A percentile compares a stretch with the other conserved stretches of the same genome.
These are phyloP conservation scores for Colletotrichum brevisporum DNA, from an alignment of 2,329 filamentous ascomycete genomes.

Conservation along the genomic window DNA sequence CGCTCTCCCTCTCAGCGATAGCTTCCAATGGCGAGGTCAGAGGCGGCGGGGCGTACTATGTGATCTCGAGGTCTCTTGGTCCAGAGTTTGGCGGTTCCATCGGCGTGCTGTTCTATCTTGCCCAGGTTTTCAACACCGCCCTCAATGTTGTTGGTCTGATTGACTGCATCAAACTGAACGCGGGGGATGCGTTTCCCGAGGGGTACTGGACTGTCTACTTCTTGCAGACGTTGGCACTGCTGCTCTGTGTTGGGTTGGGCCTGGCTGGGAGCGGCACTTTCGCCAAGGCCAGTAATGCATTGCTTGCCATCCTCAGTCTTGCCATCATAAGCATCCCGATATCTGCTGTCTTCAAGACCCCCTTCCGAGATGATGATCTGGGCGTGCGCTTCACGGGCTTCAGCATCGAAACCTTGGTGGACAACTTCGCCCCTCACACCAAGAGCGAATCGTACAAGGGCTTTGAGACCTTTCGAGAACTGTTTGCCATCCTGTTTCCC, in stretches of 20 bases:
- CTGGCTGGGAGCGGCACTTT: constrained; percentile 86
- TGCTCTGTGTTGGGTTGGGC: constrained; percentile 81
- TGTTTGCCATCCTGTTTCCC: constrained; percentile 90
- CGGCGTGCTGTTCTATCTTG: constrained; percentile 89
- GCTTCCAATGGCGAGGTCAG: constrained; percentile 91
- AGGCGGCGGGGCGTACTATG: constrained; percentile 88
- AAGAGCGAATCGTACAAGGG: constrained; percentile 73
- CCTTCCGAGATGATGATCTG: constrained; percentile 74
- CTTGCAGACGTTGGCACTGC: constrained; percentile 79
- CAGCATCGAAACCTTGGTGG: constrained; percentile 76
- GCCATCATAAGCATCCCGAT: constrained; percentile 86
- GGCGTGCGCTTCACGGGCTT: constrained; percentile 84
- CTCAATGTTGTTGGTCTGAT: constrained; percentile 90
- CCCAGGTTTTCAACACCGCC: constrained; percentile 88
- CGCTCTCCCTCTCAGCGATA: constrained; percentile 88
- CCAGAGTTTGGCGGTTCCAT: constrained; percentile 93
- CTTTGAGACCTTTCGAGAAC: constrained; percentile 80
- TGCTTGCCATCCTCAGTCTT: constrained; percentile 79
- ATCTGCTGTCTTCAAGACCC: constrained; percentile 77
- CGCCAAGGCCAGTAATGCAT: constrained; percentile 82
- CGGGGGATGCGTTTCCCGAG: constrained; percentile 76
- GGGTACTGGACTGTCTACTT: constrained; percentile 84
- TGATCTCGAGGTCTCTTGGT: constrained; percentile 87
- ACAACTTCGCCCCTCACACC: constrained; percentile 82
- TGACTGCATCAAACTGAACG: constrained; percentile 84